Conservation (phyloP, 306 rosid species). For the Trifolium subterraneum region DNA sequence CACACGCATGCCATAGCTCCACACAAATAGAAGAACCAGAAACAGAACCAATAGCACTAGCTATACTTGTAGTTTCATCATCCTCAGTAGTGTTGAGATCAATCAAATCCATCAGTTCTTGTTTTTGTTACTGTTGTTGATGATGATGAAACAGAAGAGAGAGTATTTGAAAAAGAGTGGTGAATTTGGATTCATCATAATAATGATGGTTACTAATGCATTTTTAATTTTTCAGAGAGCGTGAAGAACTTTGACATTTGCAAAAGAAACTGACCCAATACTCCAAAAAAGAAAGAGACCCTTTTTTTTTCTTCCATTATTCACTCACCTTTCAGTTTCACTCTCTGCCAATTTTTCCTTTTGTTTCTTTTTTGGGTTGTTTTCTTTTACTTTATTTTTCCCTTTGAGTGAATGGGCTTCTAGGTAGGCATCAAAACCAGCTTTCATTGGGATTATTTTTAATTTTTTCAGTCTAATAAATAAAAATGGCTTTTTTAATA, state of each 20-base stretch:
- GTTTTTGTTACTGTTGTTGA: no score
- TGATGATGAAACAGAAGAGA: conserved; percentile 49
- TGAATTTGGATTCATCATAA: background rate
- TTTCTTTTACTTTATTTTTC: conserved; percentile 33
- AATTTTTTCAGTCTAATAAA: no score
- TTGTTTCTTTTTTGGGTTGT: conserved; percentile 38
- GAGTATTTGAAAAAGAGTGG: no score
- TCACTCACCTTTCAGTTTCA: conserved; percentile 27
- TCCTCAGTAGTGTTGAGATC: background rate
- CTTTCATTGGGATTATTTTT: conserved; percentile 33
- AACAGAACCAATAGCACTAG: conserved; percentile 26
- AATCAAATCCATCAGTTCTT: no score
- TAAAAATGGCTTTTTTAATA: no score
- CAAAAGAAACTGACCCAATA: conserved; percentile 61
- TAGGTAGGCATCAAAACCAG: conserved; percentile 55
- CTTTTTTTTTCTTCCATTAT: conserved; percentile 30
- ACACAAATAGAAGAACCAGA: conserved; percentile 62
- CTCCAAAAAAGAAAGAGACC: conserved; percentile 51
- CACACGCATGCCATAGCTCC: conserved; percentile 98
- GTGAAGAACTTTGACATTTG: conserved; percentile 58
- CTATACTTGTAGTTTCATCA: background rate
- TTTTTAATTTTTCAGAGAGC: conserved; percentile 48
- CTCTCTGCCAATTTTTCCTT: conserved; percentile 46
- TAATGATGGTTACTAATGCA: no score
- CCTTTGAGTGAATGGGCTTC: conserved; percentile 37